Percentiles rank a stretch among this genome's conserved stretches.
phyloP scores from a whole-genome alignment of 345 rosid species.

The Arabidopsis thaliana region DNA sequence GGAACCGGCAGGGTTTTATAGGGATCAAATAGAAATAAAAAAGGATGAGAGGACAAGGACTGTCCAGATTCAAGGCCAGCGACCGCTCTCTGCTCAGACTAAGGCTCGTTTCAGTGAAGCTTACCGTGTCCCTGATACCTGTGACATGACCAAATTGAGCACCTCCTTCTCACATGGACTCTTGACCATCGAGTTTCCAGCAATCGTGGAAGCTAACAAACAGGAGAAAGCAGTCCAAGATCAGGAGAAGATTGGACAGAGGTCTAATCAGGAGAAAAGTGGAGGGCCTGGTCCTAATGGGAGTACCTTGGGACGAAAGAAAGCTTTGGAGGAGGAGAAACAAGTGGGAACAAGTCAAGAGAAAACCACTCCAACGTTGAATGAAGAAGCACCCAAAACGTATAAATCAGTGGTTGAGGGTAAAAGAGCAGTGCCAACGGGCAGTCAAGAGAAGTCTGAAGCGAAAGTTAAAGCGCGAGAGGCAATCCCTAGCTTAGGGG shows the following conservation, averaged over 20 bases:
- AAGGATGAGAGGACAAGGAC: slow-evolving; percentile 36
- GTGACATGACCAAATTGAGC: slow-evolving; percentile 30
- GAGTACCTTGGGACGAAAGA: slow-evolving; percentile 28
- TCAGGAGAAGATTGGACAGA: slow-evolving; percentile 30
- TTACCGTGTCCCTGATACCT: slow-evolving; percentile 42
- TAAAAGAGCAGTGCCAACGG: slow-evolving; percentile 9
- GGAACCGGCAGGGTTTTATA: slow-evolving; percentile 39
- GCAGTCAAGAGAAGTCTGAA: slow-evolving; percentile 20
- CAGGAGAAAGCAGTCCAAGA: slow-evolving; percentile 13
- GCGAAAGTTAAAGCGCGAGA: slow-evolving; percentile 24
- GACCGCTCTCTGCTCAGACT: slow-evolving; percentile 45
- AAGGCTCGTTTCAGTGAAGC: slow-evolving; percentile 45
- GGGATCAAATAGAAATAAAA: slow-evolving; percentile 42
- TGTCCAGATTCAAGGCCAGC: slow-evolving; percentile 41
- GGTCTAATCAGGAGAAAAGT: slow-evolving; percentile 10
- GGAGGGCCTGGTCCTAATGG: not conserved
- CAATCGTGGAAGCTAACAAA: slow-evolving; percentile 20
- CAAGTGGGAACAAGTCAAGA: slow-evolving; percentile 31
- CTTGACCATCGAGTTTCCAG: slow-evolving; percentile 37
- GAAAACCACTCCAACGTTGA: slow-evolving; percentile 20
- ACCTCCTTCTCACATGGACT: slow-evolving; percentile 43
- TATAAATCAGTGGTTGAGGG: slow-evolving; percentile 46
- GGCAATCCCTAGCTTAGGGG: slow-evolving; percentile 16
- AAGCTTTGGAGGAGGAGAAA: slow-evolving; percentile 13
- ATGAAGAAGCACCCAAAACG: slow-evolving; percentile 33